Base-by-base conservation (phyloP, 139 green algal genomes). In the Auxenochlorella pyrenoidosa region DNA sequence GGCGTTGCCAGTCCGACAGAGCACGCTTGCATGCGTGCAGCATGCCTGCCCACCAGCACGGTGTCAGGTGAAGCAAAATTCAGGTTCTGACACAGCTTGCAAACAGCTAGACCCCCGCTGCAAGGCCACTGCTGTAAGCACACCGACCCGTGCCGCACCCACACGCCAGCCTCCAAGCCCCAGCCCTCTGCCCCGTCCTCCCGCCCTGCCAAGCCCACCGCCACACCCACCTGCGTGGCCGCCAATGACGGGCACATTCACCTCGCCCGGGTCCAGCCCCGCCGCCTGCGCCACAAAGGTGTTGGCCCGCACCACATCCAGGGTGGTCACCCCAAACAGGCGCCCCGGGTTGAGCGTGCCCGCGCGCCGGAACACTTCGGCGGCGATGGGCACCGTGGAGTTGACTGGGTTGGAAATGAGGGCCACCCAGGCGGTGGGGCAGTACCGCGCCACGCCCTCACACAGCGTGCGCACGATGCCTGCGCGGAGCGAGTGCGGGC, bases 361-460 rank as follows among this genome's bases (percentile, higher is more conserved):
- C 30, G 93, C 89, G 54, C 82, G 89, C 79, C 95, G 96, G 26
- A 97, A 85, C 40, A 89, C 92, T 91, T 99, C 97, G 13, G 96
- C 97, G 6, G 97, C 98, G 83, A 99, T 99, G 75, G 98, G 97
- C 3, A 99, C 98, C 8, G 98, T 99, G 66, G 96, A 98, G 95
- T 99, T 99, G 63, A 99, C 98, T 1, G 98, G 98, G 94, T 99
- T 99, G 87, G 95, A 98, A 91, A 99, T 99, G 89, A 98, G 97
- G 86, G 95, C 95, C 19, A 99, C 83, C 81, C 96, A 92, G 28
- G 96, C 96, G 34, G 89, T n/a, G 44, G 93, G 93, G 93, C 95
- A 97, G 83, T 94, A 91, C 87, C 94, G 92, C 22, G 92, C 95
- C 43, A 95, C 85, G 24, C 87, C 95, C 81, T 96, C 90, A 26